Base-by-base conservation (phyloP, 148 eudicot genomes). In the Rhododendron henanense region DNA sequence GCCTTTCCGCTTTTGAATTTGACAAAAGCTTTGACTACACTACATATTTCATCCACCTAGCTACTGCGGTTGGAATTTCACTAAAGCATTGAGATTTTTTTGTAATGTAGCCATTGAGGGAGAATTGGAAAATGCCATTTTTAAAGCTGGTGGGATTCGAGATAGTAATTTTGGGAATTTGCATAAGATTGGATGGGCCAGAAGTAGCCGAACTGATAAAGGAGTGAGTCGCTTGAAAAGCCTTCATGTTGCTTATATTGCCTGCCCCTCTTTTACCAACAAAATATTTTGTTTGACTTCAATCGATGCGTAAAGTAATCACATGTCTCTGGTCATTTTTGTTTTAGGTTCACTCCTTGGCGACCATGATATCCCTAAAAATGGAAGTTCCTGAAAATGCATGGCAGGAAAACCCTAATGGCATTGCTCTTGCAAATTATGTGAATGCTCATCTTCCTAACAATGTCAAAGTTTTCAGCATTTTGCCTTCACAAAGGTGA, bases 171-270 rank as follows among this genome's bases (percentile, higher is more conserved):
- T 78, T 84, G 98, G 99, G 65, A 87, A 95, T 84, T 89, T 96
- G 90, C 67, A 94, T 78, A 96, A 94, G 86, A 93, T 96, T 87
- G 92, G 91, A 18, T 96, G 99, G 99, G 93, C 89, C 10, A 92
- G 96, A 85, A 96, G 99, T 90, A 96, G 98, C 82, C 92, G 98
- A 71, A 96, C 97, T 53, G 99, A 96, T 87, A 95, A 95, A 94
- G 98, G 98, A 91, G 98, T 95, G 90, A 93, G 94, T 81, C 81
- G 45, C 50, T 81, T 74, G 74, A 44, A 51, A 65, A 45, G 67
- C 73, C 33, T 10, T 65, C 31, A 25, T 13, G 73, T 78, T 55
- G 80, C 63, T 45, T 83, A 63, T 83, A 33, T 47, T 57, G 53
- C 37, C 65, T 44, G 63, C 8, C 84, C 23, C n/a, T n/a, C 0